Conservation (phyloP, 352 stramenopile genomes). For the Phytophthora palmivora region DNA sequence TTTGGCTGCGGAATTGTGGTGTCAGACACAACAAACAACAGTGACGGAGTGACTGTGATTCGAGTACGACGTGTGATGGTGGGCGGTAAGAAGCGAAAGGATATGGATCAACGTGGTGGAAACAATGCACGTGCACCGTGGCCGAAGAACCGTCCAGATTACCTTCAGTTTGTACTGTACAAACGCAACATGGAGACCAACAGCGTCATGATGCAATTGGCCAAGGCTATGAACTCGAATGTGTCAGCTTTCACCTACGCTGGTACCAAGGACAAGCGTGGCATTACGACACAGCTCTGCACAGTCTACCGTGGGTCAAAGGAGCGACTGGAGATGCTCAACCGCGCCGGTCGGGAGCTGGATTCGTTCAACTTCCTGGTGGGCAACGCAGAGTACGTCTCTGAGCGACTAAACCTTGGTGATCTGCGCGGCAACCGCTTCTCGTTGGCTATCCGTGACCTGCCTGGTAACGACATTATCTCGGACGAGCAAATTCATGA, state of each 20-base stretch:
- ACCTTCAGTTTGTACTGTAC: constrained; percentile 96
- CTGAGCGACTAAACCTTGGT: constrained; percentile 92
- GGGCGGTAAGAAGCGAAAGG: constrained; percentile 85
- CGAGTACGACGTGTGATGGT: constrained; percentile 87
- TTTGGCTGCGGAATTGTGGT: constrained; percentile 72
- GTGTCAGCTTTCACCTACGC: constrained; percentile 90
- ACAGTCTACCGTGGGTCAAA: constrained; percentile 88
- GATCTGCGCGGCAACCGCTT: constrained; percentile 95
- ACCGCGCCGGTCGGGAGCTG: constrained; percentile 63
- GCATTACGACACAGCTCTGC: constrained; percentile 95
- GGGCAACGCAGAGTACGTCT: constrained; percentile 93
- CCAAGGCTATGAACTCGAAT: constrained; percentile 74
- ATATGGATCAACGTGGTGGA: constrained; percentile 66
- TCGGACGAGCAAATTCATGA: constrained; percentile 65
- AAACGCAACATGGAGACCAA: constrained; percentile 97
- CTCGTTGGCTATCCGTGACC: constrained; percentile 94
- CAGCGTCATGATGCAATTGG: constrained; percentile 83
- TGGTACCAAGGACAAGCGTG: constrained; percentile 98
- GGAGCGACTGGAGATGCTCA: constrained; percentile 85
- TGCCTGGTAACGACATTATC: constrained; percentile 65
- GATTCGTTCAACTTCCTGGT: constrained; percentile 92
- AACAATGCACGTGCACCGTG: constrained; percentile 44
- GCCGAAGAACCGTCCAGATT: constrained; percentile 85
- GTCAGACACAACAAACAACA: constrained; percentile 88
- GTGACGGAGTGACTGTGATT: constrained; percentile 60